These are phyloP conservation scores for Bimuria novae-zelandiae DNA, from an alignment of 2,329 filamentous ascomycete species.

Conservation along the genomic window DNA sequence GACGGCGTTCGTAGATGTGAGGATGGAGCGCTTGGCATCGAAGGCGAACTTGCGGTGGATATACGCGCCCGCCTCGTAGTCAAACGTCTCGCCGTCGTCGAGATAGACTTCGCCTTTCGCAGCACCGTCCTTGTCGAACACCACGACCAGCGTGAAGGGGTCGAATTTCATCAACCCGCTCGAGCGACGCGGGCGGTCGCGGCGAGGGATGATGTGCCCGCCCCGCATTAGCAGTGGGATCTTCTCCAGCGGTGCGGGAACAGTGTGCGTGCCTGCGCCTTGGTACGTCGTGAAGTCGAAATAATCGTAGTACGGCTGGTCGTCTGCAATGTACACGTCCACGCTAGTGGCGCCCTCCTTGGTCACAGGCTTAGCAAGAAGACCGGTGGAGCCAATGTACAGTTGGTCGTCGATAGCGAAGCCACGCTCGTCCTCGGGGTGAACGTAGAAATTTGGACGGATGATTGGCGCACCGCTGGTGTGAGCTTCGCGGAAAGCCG, in stretches of 20 bases:
- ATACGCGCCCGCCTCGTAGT: conserved; percentile 82
- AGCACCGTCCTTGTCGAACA: conserved; percentile 68
- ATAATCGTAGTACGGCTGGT: conserved; percentile 93
- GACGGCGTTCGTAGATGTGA: conserved; percentile 66
- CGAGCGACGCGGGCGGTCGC: conserved; percentile 84
- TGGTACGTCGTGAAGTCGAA: conserved; percentile 82
- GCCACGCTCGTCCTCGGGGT: conserved; percentile 83
- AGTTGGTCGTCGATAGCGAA: conserved; percentile 91
- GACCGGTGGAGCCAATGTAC: conserved; percentile 83
- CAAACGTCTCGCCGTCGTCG: conserved; percentile 92
- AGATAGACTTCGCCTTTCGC: conserved; percentile 85
- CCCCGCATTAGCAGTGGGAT: conserved; percentile 91
- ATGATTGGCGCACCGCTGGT: conserved; percentile 84
- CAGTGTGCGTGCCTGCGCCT: conserved; percentile 71
- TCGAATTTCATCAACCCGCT: conserved; percentile 90
- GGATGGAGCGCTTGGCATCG: conserved; percentile 55
- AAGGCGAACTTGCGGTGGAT: conserved; percentile 84
- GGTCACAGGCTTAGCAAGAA: conserved; percentile 91
- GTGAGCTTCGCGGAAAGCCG: conserved; percentile 89
- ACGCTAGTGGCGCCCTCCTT: conserved; percentile 73
- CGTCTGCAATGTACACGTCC: conserved; percentile 85
- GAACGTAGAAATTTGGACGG: conserved; percentile 89
- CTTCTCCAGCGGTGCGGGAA: conserved; percentile 80
- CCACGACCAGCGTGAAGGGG: conserved; percentile 88
- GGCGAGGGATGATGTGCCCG: conserved; percentile 87